Base-by-base conservation (phyloP, 2,329 filamentous ascomycete species). In the Stagonosporopsis vannaccii region DNA sequence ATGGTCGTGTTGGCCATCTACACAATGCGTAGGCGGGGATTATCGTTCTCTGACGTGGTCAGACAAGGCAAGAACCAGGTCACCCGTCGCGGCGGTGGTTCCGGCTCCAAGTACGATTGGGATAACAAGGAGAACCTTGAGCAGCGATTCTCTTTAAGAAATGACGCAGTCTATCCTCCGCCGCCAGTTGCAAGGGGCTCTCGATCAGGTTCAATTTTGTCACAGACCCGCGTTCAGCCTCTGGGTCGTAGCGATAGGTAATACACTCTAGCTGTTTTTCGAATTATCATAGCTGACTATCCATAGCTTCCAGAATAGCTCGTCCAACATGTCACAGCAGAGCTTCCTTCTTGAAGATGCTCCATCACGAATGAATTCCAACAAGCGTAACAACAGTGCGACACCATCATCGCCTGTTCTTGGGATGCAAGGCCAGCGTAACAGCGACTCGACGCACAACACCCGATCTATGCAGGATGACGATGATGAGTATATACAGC, bases 1-100 rank as follows among this genome's bases (percentile, higher is more conserved):
- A 72, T 76, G 67, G 49, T 75, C 23, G 51, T 76, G 6, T 60
- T 75, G 44, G 72, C 68, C 23, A 57, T 77, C 13, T 72, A 76
- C 47, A 74, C 70, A 0, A 74, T 76, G 73, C 70, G 74, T 36
- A 75, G 73, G 56, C 72, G 73, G 22, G 71, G 72, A n/a, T 46
- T 76, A 25, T 65, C 70, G n/a, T 59, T 76, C 33, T 48, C 43
- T 17, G 67, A 74, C 54, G 62, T 70, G 12, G 28, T 74, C 22
- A 62, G 61, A 35, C 67, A 65, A 6, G 62, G 63, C 25, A 72
- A 63, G 51, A 55, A 63, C 35, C 63, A 65, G 51, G 48, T 69
- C 36, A 62, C 61, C 11, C 59, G 63, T 22, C 62, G 67, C 41
- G 62, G 65, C 28, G 56, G 64, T 17, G 65, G 65, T 44, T 64